Evolutionary conservation across 371 early-diverging fungal genomes (phyloP).

Genomic region (Mucor velutinosus): DNA sequence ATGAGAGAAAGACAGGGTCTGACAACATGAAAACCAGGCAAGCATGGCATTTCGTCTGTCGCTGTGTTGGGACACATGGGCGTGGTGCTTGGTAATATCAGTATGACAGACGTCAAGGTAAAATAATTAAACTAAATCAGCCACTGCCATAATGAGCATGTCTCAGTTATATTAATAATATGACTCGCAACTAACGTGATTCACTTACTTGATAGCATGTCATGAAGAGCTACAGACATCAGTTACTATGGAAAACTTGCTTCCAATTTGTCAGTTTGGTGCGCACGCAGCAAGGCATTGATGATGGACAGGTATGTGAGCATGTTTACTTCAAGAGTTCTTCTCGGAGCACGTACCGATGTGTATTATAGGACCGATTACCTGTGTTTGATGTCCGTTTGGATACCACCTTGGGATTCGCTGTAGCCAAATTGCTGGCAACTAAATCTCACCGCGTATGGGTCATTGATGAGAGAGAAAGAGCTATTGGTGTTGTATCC

Average conservation of each 20-base stretch:
- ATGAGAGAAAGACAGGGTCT: background rate
- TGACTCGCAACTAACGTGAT: no score
- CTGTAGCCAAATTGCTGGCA: conserved; percentile 77
- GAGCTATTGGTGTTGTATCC: conserved; percentile 68
- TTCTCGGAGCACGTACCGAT: conserved; percentile 10
- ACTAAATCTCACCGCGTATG: conserved; percentile 85
- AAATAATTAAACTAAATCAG: background rate
- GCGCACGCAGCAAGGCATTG: conserved; percentile 52
- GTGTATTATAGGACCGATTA: conserved; percentile 56
- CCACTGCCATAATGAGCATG: background rate
- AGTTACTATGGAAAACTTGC: conserved; percentile 54
- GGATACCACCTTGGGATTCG: conserved; percentile 67
- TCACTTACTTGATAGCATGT: conserved; percentile 18
- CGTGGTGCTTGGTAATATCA: conserved; percentile 69
- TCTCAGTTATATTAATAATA: conserved; percentile 1
- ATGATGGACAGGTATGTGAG: conserved; percentile 50
- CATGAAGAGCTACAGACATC: conserved; percentile 46
- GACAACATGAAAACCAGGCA: conserved; percentile 29
- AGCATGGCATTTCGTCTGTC: conserved; percentile 63
- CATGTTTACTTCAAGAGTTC: background rate
- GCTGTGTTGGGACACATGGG: conserved; percentile 63
- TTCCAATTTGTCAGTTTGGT: conserved; percentile 60
- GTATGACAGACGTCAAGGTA: conserved; percentile 72
- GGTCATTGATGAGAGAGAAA: conserved; percentile 65
- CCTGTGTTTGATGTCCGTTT: conserved; percentile 80